Percentiles rank a stretch among this genome's conserved stretches.
Evolutionary conservation across 176 grass and related monocot species (phyloP).

Genomic region (Zea luxurians): DNA sequence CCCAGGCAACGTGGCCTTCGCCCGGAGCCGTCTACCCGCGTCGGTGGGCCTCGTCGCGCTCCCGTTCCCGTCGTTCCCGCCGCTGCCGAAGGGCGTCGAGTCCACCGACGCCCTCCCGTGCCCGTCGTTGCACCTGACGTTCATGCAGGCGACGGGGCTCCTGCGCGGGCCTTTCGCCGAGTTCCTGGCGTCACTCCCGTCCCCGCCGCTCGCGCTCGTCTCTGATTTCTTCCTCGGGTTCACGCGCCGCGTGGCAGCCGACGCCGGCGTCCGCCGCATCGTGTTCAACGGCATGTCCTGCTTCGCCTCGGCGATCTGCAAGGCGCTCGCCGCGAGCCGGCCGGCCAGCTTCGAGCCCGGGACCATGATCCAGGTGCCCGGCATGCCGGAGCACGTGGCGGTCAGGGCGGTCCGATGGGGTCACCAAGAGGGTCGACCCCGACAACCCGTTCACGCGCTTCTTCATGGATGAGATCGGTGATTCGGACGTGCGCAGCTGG

Average conservation of each 20-base stretch:
- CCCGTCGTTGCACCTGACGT: constrained; percentile 49
- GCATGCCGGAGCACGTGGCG: no score
- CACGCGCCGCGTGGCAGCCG: constrained; percentile 18
- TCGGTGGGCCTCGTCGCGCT: constrained; percentile 37
- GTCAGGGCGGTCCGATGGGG: no score
- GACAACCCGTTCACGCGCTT: no score
- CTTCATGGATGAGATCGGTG: no score
- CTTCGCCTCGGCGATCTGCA: constrained; percentile 58
- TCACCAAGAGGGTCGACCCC: no score
- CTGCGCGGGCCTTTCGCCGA: constrained; percentile 45
- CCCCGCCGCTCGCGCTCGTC: constrained; percentile 35
- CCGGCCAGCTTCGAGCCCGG: no score
- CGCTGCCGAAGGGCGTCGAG: constrained; percentile 43
- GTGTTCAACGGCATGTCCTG: constrained; percentile 67
- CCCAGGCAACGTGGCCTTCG: constrained; percentile 45
- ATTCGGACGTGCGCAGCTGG: no score
- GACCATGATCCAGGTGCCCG: no score
- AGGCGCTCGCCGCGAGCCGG: constrained; percentile 28
- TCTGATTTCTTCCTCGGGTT: constrained; percentile 77
- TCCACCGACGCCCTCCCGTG: constrained; percentile 53
- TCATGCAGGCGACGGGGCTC: constrained; percentile 53
- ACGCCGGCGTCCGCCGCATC: constrained; percentile 38
- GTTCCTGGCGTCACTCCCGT: constrained; percentile 41
- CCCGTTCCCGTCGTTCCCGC: constrained; percentile 42
- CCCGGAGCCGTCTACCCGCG: constrained; percentile 30